These are phyloP conservation scores for Macadamia integrifolia DNA, from an alignment of 164 flowering plant species.

Conservation along the genomic window DNA sequence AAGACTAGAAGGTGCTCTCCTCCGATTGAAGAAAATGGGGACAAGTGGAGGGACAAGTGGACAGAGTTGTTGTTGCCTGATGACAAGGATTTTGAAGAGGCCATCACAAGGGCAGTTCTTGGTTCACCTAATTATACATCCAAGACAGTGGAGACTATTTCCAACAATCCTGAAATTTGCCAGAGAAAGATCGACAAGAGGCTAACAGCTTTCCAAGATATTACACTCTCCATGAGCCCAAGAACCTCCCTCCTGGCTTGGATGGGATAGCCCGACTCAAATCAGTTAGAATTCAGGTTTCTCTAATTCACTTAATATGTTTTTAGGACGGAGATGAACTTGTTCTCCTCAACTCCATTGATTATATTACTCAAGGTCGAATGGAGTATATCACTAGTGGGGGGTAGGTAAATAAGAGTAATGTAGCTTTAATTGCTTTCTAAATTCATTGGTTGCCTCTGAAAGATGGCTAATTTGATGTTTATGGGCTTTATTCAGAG, in stretches of 20 bases:
- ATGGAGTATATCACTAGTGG: background rate
- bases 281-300: too few species aligned
- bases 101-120: slow-evolving; percentile 74
- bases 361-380: too few species aligned
- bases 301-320: background rate
- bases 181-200: slow-evolving; percentile 56
- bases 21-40: slow-evolving; percentile 28
- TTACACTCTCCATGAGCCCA: slow-evolving; percentile 69
- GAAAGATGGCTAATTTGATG: too few species aligned
- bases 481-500: too few species aligned
- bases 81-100: slow-evolving; percentile 72
- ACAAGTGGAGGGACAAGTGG: slow-evolving; percentile 31
- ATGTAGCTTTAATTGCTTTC: background rate
- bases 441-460: too few species aligned
- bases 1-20: slow-evolving; percentile 45
- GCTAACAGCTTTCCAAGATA: slow-evolving; percentile 76
- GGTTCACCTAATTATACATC: slow-evolving; percentile 26
- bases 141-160: slow-evolving; percentile 10
- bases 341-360: slow-evolving; percentile 55
- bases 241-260: slow-evolving; percentile 35
- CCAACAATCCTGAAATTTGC: slow-evolving; percentile 9
- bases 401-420: background rate
- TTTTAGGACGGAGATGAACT: slow-evolving; percentile 69
- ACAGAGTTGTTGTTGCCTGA: slow-evolving; percentile 56
- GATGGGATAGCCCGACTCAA: background rate